phyloP scores from a whole-genome alignment of 495 filamentous ascomycete genomes.

The Amniculicola lignicola region DNA sequence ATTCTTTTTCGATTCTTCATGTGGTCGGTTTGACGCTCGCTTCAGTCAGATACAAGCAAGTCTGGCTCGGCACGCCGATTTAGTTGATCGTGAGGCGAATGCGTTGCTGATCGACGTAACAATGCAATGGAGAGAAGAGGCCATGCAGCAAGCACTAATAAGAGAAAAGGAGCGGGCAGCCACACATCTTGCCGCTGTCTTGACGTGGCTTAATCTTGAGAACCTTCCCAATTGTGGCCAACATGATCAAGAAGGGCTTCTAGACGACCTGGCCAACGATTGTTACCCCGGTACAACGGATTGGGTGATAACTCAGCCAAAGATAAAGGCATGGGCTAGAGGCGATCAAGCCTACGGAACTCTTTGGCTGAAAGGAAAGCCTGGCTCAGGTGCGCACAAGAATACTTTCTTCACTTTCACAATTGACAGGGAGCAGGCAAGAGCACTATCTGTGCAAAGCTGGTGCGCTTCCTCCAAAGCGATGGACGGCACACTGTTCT shows the following conservation, averaged over 20 bases:
- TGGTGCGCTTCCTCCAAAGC: constrained; percentile 7
- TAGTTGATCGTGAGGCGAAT: constrained; percentile 13
- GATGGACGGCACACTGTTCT: constrained; percentile 5
- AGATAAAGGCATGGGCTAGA: no score
- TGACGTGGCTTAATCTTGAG: no score
- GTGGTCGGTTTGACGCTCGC: constrained; percentile 11
- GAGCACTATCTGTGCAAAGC: constrained; percentile 2
- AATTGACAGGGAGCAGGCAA: constrained; percentile 1
- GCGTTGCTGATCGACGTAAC: constrained; percentile 1
- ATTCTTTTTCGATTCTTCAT: constrained; percentile 12
- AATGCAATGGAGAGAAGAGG: constrained; percentile 4
- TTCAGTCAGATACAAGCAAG: constrained; percentile 19
- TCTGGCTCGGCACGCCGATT: constrained; percentile 1
- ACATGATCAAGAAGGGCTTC: no score
- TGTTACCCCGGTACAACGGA: no score
- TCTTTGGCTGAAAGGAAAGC: constrained; percentile 24
- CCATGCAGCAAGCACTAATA: background rate
- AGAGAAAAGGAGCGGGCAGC: background rate
- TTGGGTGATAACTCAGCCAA: no score
- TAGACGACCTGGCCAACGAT: no score
- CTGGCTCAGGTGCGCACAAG: constrained; percentile 14
- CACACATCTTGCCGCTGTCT: background rate
- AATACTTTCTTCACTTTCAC: background rate
- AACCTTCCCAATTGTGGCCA: no score
- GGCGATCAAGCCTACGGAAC: no score